Base-by-base conservation (phyloP, 192 early-diverging fungal genomes). In the Backusella australiensis region DNA sequence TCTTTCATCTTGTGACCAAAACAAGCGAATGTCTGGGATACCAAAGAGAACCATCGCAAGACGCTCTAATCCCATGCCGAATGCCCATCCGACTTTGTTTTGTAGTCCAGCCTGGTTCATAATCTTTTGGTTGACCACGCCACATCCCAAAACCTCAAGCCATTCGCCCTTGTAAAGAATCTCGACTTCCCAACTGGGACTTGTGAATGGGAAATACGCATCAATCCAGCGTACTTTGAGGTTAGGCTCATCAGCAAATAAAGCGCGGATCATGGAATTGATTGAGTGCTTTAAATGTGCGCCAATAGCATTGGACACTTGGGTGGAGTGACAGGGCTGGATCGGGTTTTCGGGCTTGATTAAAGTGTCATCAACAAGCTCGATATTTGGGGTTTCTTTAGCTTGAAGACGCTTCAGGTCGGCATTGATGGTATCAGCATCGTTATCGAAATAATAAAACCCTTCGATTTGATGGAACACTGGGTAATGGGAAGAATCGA, bases 391-490 rank as follows among this genome's bases (percentile, higher is more conserved):
- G 2, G 36, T 53, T 21, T 42, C 78, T 11, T 34, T 65, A 5
- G 12, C 75, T 39, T 19, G 67, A 26, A 73, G 69, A 67, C 70
- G 39, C 23, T 76, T 75, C 35, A 85, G 80, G 3, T 81, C 77
- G n/a, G 80, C 76, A 15, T 78, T 41, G 44, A 86, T 76, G 21
- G 78, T 79, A 34, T 79, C 75, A 34, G 69, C 39, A 65, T 78
- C 79, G 34, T 85, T 76, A 23, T 88, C 81, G 80, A 94, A 94
- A 34, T 89, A 81, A 46, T 92, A 90, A 36, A 96, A 91, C 7
- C 96, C 98, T 76, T 99, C 98, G 92, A 99, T 97, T 81, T 99
- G 98, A 77, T 99, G 98, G 81, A 99, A 99, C 5, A 95, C 95
- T 0, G 98, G 98, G 81, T 98, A 99, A 78, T 99, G 98, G 71